Base-by-base conservation (phyloP, 2,329 filamentous ascomycete species). In the Elsinoe australis region DNA sequence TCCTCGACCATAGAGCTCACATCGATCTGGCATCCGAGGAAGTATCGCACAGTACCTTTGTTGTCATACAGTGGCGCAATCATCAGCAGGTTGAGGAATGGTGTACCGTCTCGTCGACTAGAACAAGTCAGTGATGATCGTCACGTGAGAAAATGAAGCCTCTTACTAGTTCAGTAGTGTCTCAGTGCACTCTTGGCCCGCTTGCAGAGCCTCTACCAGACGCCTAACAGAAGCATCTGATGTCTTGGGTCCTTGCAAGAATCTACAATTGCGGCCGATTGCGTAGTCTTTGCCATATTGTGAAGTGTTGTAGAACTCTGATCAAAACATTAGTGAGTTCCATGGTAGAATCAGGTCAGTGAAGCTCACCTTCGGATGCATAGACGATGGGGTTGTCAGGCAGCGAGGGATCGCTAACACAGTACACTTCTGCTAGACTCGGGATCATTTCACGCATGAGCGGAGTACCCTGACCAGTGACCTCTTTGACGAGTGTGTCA, bases 331-430 rank as follows among this genome's bases (percentile, higher is more conserved):
- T 10, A 42, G 34, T 28, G 24, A 18, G n/a, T 38, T n/a, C 15
- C 10, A 18, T 18, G 12, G 12, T 9, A 3, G 7, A 12, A 32
- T 2, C 8, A 41, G 14, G 17, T 18, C 4, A 2, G 2, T 19
- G n/a, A 12, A 15, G 31, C 55, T 36, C 35, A 64, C 61, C 62
- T 52, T 70, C 63, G 12, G 65, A 69, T 24, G 68, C 67, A 53
- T 69, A 71, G 1, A 71, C 63, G 48, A 71, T 70, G 2, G 68
- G 68, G 51, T 70, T 70, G 53, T 71, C 68, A 7, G 60, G 57
- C 26, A 67, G 53, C 12, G 62, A 64, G 7, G 68, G 68, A 55
- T 71, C 69, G 2, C 65, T 64, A 5, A 71, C 57, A 49, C 69
- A 71, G 51, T 70, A 71, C 2, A 70, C 66, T 52, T 71, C 68